Percentiles rank a stretch among this genome's conserved stretches.
Conservation (phyloP, 768 basidiomycete genomes). For the Inosperma sp. region DNA sequence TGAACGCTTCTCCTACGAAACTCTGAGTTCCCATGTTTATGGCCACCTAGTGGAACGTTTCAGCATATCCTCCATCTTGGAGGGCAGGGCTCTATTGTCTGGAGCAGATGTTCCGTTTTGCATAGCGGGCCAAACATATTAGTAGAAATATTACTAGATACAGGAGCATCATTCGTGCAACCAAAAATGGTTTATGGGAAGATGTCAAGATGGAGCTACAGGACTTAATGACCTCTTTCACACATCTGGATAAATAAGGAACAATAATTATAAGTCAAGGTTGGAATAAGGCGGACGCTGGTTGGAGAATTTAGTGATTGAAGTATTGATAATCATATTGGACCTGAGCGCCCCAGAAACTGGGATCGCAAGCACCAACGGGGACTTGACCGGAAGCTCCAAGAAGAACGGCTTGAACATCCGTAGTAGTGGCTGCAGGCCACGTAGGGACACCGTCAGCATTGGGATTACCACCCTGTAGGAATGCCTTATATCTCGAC, state of each 20-base stretch:
- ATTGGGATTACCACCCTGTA: conserved; percentile 60
- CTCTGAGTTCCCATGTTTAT: conserved; percentile 16
- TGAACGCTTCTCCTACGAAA: conserved; percentile 20
- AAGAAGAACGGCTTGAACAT: conserved; percentile 55
- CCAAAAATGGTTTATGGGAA: no score
- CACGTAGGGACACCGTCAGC: conserved; percentile 46
- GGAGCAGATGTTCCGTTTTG: no score
- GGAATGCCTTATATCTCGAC: conserved; percentile 62
- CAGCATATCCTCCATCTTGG: no score
- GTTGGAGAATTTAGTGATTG: conserved; percentile 29
- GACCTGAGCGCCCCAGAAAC: conserved; percentile 63
- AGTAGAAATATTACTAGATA: no score
- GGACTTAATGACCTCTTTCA: no score
- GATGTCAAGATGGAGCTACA: no score
- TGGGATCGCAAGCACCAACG: conserved; percentile 56
- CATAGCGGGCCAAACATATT: no score
- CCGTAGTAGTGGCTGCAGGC: conserved; percentile 45
- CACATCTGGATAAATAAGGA: no score
- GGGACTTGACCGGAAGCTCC: conserved; percentile 52
- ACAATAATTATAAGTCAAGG: no score
- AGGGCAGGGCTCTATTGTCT: no score
- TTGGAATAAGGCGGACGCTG: no score
- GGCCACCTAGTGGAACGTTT: not conserved
- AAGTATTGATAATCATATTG: conserved; percentile 72
- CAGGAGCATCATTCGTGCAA: no score